phyloP scores from a whole-genome alignment of 2,329 filamentous ascomycete species.

The Claviceps quebecensis region DNA sequence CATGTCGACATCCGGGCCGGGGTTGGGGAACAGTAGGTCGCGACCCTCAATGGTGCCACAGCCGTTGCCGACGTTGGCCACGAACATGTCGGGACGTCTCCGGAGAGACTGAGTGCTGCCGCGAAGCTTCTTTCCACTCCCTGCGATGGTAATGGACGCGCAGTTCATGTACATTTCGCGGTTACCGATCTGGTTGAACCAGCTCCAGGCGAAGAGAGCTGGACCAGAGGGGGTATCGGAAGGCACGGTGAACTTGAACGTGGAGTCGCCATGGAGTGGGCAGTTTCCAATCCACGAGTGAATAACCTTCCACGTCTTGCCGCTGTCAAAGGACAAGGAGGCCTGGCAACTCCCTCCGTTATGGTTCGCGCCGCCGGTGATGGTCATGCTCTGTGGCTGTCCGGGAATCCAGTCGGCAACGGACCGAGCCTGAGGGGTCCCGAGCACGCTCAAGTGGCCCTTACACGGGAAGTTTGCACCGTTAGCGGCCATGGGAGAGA shows the following conservation, averaged over 20 bases:
- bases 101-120: slow-evolving; percentile 30
- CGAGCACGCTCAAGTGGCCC: slow-evolving; percentile 38
- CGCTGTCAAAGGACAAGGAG: slow-evolving; percentile 59
- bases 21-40: slow-evolving; percentile 51
- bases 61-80: slow-evolving; percentile 50
- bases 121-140: slow-evolving; percentile 13
- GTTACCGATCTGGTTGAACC: slow-evolving; percentile 65
- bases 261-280: slow-evolving; percentile 29
- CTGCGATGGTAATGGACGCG: slow-evolving; percentile 50
- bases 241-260: slow-evolving; percentile 54
- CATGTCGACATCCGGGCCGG: slow-evolving; percentile 40
- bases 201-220: slow-evolving; percentile 61
- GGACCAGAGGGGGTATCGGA: slow-evolving; percentile 44
- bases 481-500: slow-evolving; percentile 44
- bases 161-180: slow-evolving; percentile 85
- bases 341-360: slow-evolving; percentile 65
- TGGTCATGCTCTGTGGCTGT: slow-evolving; percentile 44
- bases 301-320: slow-evolving; percentile 54
- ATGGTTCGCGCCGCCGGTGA: slow-evolving; percentile 50
- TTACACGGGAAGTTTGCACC: slow-evolving; percentile 67
- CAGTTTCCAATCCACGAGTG: slow-evolving; percentile 42
- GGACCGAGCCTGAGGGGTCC: slow-evolving; percentile 33
- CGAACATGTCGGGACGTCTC: slow-evolving; percentile 51
- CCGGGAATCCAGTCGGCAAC: slow-evolving; percentile 51
- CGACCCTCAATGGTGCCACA: slow-evolving; percentile 44